These are phyloP conservation scores for Acmispon strigosus DNA, from an alignment of 306 rosid genomes.

Conservation along the genomic window DNA sequence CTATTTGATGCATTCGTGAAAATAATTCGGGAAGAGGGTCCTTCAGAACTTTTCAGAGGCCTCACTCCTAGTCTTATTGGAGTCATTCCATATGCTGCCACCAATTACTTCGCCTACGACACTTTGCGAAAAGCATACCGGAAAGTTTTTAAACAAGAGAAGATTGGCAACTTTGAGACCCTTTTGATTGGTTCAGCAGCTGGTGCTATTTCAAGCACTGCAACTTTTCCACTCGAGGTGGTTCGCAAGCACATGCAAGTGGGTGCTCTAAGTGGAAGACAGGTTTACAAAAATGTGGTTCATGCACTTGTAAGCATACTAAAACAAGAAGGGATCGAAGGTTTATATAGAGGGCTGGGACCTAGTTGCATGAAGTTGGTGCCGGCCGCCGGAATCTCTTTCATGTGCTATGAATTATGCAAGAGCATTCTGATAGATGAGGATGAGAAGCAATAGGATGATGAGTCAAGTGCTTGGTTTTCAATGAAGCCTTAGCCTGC, in stretches of 20 bases:
- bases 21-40: conserved; percentile 80
- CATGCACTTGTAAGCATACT: conserved; percentile 84
- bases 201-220: conserved; percentile 85
- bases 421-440: conserved; percentile 70
- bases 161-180: conserved; percentile 88
- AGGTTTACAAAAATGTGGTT: conserved; percentile 62
- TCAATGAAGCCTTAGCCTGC: conserved; percentile 1
- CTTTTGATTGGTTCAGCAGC: conserved; percentile 92
- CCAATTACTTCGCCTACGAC: conserved; percentile 89
- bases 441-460: conserved; percentile 43
- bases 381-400: conserved; percentile 94
- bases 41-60: conserved; percentile 81
- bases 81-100: conserved; percentile 84
- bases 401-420: conserved; percentile 99
- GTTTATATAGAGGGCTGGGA: conserved; percentile 79
- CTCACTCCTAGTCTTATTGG: conserved; percentile 89
- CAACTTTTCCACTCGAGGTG: conserved; percentile 95
- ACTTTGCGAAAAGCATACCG: conserved; percentile 69
- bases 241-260: conserved; percentile 99
- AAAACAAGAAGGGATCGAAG: conserved; percentile 70
- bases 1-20: conserved; percentile 78
- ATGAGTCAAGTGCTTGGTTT: background rate
- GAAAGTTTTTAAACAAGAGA: conserved; percentile 64
- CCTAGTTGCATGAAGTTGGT: conserved; percentile 97
- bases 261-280: conserved; percentile 82